A percentile compares a stretch with the other conserved stretches of the same genome.
Evolutionary conservation across 2,329 filamentous ascomycete genomes (phyloP).

Genomic region (Fusarium scirpi): DNA sequence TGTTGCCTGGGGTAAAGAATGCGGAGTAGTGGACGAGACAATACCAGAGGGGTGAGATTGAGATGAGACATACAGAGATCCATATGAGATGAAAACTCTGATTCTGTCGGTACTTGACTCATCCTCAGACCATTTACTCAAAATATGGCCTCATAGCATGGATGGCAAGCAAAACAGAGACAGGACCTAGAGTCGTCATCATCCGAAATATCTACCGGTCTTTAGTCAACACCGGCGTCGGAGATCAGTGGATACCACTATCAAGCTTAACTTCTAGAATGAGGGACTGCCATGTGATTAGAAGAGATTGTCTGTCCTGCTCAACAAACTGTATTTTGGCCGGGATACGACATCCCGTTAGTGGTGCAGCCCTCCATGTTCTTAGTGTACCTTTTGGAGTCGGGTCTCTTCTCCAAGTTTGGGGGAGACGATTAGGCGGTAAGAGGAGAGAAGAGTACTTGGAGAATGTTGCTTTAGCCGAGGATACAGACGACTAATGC

Average conservation of each 20-base stretch:
- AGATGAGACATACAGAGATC: slow-evolving; percentile 6
- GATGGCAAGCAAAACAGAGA: background rate
- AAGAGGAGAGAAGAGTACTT: slow-evolving; percentile 29
- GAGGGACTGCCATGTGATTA: slow-evolving; percentile 33
- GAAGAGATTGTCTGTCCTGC: slow-evolving; percentile 8
- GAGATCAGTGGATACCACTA: slow-evolving; percentile 28
- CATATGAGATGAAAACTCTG: slow-evolving; percentile 18
- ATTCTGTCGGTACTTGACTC: slow-evolving; percentile 36
- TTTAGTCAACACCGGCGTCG: slow-evolving; percentile 8
- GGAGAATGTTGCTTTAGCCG: slow-evolving; percentile 37
- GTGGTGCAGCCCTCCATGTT: slow-evolving; percentile 29
- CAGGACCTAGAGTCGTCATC: background rate
- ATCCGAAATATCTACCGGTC: slow-evolving; percentile 3
- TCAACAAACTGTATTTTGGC: slow-evolving; percentile 29
- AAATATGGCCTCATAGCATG: slow-evolving; percentile 18
- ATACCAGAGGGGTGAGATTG: slow-evolving; percentile 29
- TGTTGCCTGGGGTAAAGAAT: slow-evolving; percentile 28
- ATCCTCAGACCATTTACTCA: slow-evolving; percentile 28
- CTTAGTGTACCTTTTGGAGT: slow-evolving; percentile 4
- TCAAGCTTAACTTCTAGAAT: slow-evolving; percentile 34
- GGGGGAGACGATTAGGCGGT: slow-evolving; percentile 2
- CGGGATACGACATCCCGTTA: slow-evolving; percentile 13
- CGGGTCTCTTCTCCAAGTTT: slow-evolving; percentile 25
- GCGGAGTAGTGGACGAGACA: slow-evolving; percentile 41
- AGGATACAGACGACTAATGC: slow-evolving; percentile 15